A percentile compares a stretch with the other conserved stretches of the same genome.
Conservation (phyloP, 2,329 filamentous ascomycete species). For the Sclerotinia nivalis region DNA sequence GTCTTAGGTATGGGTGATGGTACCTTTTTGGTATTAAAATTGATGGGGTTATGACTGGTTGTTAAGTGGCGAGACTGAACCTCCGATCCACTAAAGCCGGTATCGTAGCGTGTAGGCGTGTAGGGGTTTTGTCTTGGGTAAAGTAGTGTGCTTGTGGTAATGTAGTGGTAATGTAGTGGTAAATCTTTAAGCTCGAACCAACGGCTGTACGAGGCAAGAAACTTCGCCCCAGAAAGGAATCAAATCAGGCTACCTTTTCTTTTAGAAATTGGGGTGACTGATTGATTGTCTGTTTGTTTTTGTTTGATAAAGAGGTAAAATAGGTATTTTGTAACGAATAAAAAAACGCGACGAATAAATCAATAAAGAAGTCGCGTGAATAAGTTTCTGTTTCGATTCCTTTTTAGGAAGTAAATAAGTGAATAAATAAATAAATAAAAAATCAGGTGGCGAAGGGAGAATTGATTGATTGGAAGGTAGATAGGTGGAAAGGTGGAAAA, state of each 20-base stretch:
- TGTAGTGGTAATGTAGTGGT: neutral
- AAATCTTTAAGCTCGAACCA: neutral
- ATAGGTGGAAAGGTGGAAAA: too few relatives aligned
- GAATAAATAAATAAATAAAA: neutral
- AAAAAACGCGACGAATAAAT: neutral
- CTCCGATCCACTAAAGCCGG: neutral
- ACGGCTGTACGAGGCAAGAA: neutral
- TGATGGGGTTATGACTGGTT: constrained; percentile 21
- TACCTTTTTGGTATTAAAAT: constrained; percentile 12
- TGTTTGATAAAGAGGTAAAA: neutral
- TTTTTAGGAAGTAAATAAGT: neutral
- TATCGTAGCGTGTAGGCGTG: neutral
- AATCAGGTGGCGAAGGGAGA: constrained; percentile 4
- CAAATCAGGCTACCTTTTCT: constrained; percentile 1
- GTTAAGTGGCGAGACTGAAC: constrained; percentile 20
- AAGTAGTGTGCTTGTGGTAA: too few relatives aligned
- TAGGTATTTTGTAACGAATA: neutral
- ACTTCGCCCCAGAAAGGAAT: neutral
- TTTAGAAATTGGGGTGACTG: neutral
- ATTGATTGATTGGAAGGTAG: neutral
- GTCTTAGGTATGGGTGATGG: neutral
- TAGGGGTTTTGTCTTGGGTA: neutral
- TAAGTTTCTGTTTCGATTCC: neutral
- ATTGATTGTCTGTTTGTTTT: neutral
- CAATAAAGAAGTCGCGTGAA: constrained; percentile 1